Evolutionary conservation across 176 grass and related monocot species (phyloP).

Genomic region (bread wheat (Triticum aestivum)): DNA sequence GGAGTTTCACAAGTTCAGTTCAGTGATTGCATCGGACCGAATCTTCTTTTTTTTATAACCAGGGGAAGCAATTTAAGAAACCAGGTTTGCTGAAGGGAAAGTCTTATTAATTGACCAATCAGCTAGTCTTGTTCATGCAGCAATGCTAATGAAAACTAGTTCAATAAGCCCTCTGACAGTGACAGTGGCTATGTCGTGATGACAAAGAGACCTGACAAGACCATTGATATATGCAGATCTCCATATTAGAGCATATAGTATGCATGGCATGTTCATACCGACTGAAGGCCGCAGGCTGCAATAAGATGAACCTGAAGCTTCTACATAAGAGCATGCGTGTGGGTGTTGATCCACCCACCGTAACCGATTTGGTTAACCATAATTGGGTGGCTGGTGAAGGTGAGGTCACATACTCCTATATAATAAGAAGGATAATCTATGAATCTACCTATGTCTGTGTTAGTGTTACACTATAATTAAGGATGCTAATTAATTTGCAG

Average conservation of each 20-base stretch:
- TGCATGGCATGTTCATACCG: conserved; percentile 29
- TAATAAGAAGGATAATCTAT: no score
- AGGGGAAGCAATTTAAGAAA: conserved; percentile 15
- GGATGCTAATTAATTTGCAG: background rate
- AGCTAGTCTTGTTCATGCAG: background rate
- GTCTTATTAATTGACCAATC: conserved; percentile 10
- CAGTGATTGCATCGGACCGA: background rate
- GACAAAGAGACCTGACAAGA: background rate
- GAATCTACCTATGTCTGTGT: background rate
- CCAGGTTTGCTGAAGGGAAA: background rate
- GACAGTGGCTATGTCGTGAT: conserved; percentile 24
- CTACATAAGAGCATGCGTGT: background rate
- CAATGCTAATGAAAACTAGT: conserved; percentile 9
- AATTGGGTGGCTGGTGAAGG: conserved; percentile 23
- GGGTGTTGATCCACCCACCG: conserved; percentile 36
- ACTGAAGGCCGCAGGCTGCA: conserved; percentile 12
- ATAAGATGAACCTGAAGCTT: conserved; percentile 35
- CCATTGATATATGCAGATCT: conserved; percentile 13
- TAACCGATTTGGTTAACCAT: conserved; percentile 66
- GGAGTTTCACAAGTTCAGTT: background rate
- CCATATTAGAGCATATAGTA: background rate
- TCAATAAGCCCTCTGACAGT: conserved; percentile 7
- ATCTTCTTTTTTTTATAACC: background rate
- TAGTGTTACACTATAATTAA: background rate
- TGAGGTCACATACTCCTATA: no score